Evolutionary conservation across 768 basidiomycete species (phyloP).

Genomic region (Russula lepida): DNA sequence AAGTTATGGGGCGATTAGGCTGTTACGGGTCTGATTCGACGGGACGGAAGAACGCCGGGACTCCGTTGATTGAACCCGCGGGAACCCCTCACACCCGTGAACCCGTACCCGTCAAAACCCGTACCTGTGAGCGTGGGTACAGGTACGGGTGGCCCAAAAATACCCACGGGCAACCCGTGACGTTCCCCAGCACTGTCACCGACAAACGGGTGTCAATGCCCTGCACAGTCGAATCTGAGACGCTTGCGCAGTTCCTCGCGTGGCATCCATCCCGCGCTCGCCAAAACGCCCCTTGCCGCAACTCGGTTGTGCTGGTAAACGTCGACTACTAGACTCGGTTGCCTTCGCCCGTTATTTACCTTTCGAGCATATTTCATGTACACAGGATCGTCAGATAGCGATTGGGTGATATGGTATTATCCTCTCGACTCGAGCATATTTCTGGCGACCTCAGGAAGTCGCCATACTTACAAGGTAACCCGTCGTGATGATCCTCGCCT

Average conservation of each 20-base stretch:
- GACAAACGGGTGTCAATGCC: slow-evolving; percentile 56
- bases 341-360: not conserved
- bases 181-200: too few species aligned
- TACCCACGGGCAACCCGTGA: too few species aligned
- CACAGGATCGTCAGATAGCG: slow-evolving; percentile 73
- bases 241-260: slow-evolving; percentile 45
- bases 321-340: not conserved
- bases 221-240: slow-evolving; percentile 48
- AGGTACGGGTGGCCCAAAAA: too few species aligned
- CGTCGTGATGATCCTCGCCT: not conserved
- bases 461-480: slow-evolving; percentile 76
- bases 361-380: slow-evolving; percentile 49
- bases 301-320: slow-evolving; percentile 86
- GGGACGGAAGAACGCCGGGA: slow-evolving; percentile 37
- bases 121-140: too few species aligned
- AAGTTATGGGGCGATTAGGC: slow-evolving; percentile 47
- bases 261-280: slow-evolving; percentile 68
- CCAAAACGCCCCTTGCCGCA: slow-evolving; percentile 54
- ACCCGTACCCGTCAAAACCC: too few species aligned
- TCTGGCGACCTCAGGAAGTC: slow-evolving; percentile 82
- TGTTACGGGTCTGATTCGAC: slow-evolving; percentile 43
- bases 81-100: too few species aligned
- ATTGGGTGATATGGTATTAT: slow-evolving; percentile 84
- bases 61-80: too few species aligned
- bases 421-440: slow-evolving; percentile 51